Percentiles rank a stretch among this genome's conserved stretches.
Evolutionary conservation across 495 filamentous ascomycete species (phyloP).

Genomic region (Talaromyces stipitatus): DNA sequence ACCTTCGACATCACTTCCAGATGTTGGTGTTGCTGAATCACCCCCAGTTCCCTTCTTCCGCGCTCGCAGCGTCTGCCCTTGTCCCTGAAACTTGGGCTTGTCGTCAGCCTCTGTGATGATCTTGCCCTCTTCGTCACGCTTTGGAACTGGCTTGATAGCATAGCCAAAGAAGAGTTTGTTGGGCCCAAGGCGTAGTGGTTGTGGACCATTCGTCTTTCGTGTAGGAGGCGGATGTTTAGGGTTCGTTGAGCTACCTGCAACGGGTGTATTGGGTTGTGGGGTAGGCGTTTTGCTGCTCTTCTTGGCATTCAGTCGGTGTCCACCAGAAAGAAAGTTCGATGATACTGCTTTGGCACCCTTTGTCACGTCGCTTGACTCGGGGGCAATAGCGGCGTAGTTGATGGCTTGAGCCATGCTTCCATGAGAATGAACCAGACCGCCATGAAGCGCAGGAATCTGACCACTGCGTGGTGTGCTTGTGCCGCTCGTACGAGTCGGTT

Average conservation of each 20-base stretch:
- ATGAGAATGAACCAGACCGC: conserved; percentile 68
- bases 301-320: conserved; percentile 71
- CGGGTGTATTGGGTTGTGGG: conserved; percentile 73
- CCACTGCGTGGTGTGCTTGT: conserved; percentile 64
- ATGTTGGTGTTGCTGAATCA: conserved; percentile 27
- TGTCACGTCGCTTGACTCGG: conserved; percentile 56
- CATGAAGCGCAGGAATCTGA: conserved; percentile 45
- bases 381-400: conserved; percentile 92
- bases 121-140: conserved; percentile 62
- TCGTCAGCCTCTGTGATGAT: conserved; percentile 44
- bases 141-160: conserved; percentile 78
- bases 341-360: conserved; percentile 55
- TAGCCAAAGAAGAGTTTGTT: conserved; percentile 97
- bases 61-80: conserved; percentile 76
- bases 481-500: conserved; percentile 55
- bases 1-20: conserved; percentile 22
- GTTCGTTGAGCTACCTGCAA: conserved; percentile 61
- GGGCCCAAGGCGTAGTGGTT: conserved; percentile 75
- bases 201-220: conserved; percentile 65
- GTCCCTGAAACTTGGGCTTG: conserved; percentile 75
- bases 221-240: conserved; percentile 34
- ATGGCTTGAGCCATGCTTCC: conserved; percentile 95
- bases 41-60: conserved; percentile 44
- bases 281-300: conserved; percentile 72
- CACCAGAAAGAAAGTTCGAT: conserved; percentile 69